Base-by-base conservation (phyloP, 768 basidiomycete genomes). In the Inosperma sp. region DNA sequence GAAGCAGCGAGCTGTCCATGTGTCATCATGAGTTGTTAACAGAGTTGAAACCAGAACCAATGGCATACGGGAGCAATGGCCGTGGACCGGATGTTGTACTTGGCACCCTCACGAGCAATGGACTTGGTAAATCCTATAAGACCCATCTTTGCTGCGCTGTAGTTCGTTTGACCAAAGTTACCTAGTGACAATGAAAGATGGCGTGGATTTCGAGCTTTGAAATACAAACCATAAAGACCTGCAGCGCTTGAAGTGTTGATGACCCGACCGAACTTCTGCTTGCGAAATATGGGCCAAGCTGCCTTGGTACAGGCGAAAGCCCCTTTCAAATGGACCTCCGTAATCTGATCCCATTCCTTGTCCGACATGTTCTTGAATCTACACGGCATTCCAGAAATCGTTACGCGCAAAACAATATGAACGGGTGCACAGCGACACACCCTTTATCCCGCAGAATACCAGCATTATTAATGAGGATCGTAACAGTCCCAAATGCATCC, bases 331-430 rank as follows among this genome's bases (percentile, higher is more conserved):
- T 98, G 96, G 12, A 98, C 93, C 19, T 86, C 80, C 44, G 82
- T 79, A 48, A 97, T 77, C 54, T 89, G 82, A 59, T 96, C 93
- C 80, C 88, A 95, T 60, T 97, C 94, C 62, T 84, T 79, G 67
- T 98, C 94, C 0, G 90, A 75, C 92, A 99, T 96, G 69, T 93
- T 96, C 77, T 91, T 95, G 78, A 99, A 93, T 16, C 89, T 92
- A 56, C 6, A 10, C 36, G 49, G 31, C 23, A 16, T 39, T 44
- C 48, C 35, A 48, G 53, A 30, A 29, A 29, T n/a, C 7, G 10
- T 14, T 31, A 22, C 31, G n/a, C 34, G 10, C 29, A 13, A 34
- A 37, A 40, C 8, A 13, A 26, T 25, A 16, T 25, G 17, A 29
- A 22, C 44, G 7, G 16, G 35, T 12, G 34, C 35, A 62, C 75